These are phyloP conservation scores for Fraxinus paxiana DNA, from an alignment of 305 asterid species.

Conservation along the genomic window DNA sequence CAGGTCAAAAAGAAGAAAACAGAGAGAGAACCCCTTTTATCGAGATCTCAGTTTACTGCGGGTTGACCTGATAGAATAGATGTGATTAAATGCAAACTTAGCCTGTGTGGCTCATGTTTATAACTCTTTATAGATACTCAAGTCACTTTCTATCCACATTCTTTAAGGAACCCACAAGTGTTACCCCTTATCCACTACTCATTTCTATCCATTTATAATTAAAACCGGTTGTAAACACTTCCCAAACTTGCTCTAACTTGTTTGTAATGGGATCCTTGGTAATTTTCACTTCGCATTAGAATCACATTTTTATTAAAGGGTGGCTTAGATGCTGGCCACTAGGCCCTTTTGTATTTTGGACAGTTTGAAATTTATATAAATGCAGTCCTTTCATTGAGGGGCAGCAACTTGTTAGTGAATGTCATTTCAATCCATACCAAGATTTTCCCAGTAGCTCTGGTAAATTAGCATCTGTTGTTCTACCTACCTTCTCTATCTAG, in stretches of 20 bases:
- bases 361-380: neutral
- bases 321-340: neutral
- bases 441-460: neutral
- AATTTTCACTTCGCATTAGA: neutral
- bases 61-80: neutral
- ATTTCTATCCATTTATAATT: neutral
- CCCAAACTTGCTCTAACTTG: neutral
- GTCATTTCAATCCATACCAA: neutral
- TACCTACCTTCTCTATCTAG: neutral
- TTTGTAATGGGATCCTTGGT: neutral
- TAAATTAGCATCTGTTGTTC: neutral
- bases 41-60: neutral
- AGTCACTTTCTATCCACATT: neutral
- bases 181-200: neutral
- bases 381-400: neutral
- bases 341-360: neutral
- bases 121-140: neutral
- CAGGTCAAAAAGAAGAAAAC: neutral
- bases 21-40: neutral
- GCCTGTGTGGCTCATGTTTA: neutral
- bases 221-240: neutral
- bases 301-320: neutral
- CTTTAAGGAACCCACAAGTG: neutral
- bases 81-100: neutral
- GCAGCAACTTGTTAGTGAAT: neutral